Percentiles rank a stretch among this genome's conserved stretches.
Evolutionary conservation across 1,139 yeast genomes (phyloP).

Genomic region (Hyphopichia pseudoburtonii): DNA sequence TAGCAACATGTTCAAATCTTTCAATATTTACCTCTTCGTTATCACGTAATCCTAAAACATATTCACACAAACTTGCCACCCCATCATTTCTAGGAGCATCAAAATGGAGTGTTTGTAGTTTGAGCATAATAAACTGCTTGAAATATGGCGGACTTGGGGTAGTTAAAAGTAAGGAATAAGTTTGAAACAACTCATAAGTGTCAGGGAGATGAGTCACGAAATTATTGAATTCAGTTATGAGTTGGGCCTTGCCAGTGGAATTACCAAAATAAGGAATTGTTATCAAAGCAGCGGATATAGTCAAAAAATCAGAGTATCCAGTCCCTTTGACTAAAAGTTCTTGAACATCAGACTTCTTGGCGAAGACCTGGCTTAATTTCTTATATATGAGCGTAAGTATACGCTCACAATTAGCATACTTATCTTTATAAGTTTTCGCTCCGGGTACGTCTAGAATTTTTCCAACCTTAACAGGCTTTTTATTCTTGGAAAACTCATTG

Average conservation of each 20-base stretch:
- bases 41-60: conserved; percentile 74
- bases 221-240: conserved; percentile 12
- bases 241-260: conserved; percentile 7
- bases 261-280: conserved; percentile 36
- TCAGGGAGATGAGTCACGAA: conserved; percentile 37
- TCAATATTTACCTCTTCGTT: conserved; percentile 65
- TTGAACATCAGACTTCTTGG: conserved; percentile 48
- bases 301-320: conserved; percentile 68
- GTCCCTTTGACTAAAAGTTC: conserved; percentile 64
- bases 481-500: conserved; percentile 38
- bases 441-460: conserved; percentile 10
- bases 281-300: conserved; percentile 53
- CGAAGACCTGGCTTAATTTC: conserved; percentile 33
- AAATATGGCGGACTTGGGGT: conserved; percentile 41
- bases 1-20: conserved; percentile 65
- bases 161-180: conserved; percentile 53
- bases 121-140: conserved; percentile 41
- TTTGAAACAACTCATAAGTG: conserved; percentile 60
- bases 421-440: conserved; percentile 2
- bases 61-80: conserved; percentile 68
- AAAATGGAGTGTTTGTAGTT: conserved; percentile 55
- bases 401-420: conserved; percentile 14
- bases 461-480: conserved; percentile 23
- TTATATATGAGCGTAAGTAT: conserved; percentile 37
- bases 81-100: conserved; percentile 61